phyloP scores from a whole-genome alignment of 495 filamentous ascomycete genomes.

The Xylaria longipes region DNA sequence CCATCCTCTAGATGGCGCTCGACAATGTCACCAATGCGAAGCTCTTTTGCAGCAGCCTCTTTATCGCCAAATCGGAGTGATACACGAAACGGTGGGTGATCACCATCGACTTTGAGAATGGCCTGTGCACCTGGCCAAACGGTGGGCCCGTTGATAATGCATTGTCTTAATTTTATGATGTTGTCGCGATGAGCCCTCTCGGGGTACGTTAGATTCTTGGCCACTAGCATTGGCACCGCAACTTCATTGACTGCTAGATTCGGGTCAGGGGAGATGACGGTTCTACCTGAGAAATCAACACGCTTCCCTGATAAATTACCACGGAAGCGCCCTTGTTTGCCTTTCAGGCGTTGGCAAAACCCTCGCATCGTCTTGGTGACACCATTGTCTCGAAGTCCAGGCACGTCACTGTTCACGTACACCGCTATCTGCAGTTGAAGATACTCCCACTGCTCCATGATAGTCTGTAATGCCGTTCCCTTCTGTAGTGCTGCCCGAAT shows the following conservation, averaged over 20 bases:
- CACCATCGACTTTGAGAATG: slow-evolving; percentile 66
- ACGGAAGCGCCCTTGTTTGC: slow-evolving; percentile 96
- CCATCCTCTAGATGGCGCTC: slow-evolving; percentile 95
- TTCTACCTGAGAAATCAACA: slow-evolving; percentile 97
- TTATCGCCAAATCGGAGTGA: slow-evolving; percentile 77
- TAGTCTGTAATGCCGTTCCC: slow-evolving; percentile 81
- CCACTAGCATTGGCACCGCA: slow-evolving; percentile 86
- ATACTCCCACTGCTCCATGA: slow-evolving; percentile 99
- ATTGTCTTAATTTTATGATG: slow-evolving; percentile 75
- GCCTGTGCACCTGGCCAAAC: slow-evolving; percentile 88
- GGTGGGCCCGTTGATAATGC: slow-evolving; percentile 73
- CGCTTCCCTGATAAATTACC: slow-evolving; percentile 97
- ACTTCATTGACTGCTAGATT: slow-evolving; percentile 94
- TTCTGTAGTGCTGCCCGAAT: slow-evolving; percentile 79
- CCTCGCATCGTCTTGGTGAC: slow-evolving; percentile 84
- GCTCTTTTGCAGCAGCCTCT: slow-evolving; percentile 67
- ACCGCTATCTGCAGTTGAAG: slow-evolving; percentile 92
- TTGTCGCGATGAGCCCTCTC: slow-evolving; percentile 85
- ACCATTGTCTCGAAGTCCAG: slow-evolving; percentile 77
- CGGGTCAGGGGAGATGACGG: slow-evolving; percentile 96
- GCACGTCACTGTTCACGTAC: slow-evolving; percentile 97
- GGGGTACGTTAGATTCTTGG: slow-evolving; percentile 93
- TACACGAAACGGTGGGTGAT: slow-evolving; percentile 62
- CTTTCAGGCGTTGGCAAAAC: slow-evolving; percentile 93
- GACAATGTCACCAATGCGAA: slow-evolving; percentile 85